Conservation (phyloP, 2,329 filamentous ascomycete genomes). For the Phaeomoniella chlamydospora region DNA sequence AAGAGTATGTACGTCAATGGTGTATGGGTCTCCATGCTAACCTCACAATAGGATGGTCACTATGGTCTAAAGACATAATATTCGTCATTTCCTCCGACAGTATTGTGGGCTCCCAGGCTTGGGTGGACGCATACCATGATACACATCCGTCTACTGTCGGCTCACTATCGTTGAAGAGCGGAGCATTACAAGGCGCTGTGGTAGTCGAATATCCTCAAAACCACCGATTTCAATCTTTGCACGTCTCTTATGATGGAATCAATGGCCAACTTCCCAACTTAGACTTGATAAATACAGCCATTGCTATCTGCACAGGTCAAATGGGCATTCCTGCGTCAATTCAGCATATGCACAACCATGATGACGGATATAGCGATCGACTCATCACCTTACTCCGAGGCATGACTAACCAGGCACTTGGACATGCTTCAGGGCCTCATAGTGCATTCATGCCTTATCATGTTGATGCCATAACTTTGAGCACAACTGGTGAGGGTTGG, state of each 20-base stretch:
- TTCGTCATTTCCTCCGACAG: conserved; percentile 81
- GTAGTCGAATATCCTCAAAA: conserved; percentile 88
- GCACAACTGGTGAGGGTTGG: conserved; percentile 82
- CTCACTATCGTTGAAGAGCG: conserved; percentile 75
- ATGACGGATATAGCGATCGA: conserved; percentile 65
- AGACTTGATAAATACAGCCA: conserved; percentile 88
- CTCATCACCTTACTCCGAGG: conserved; percentile 80
- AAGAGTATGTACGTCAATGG: conserved; percentile 41
- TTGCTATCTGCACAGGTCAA: conserved; percentile 74
- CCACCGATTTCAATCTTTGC: conserved; percentile 70
- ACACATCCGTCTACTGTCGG: conserved; percentile 60
- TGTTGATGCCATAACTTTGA: conserved; percentile 86
- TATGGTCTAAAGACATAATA: conserved; percentile 99
- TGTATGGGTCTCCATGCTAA: not conserved
- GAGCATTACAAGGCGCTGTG: conserved; percentile 79
- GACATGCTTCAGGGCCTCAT: conserved; percentile 79
- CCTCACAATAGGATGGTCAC: conserved; percentile 59
- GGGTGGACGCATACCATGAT: conserved; percentile 96
- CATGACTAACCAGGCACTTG: conserved; percentile 83
- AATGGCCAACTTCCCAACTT: conserved; percentile 94
- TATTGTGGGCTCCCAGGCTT: conserved; percentile 79
- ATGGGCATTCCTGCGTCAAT: conserved; percentile 77
- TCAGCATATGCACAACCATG: conserved; percentile 71
- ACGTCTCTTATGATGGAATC: conserved; percentile 86
- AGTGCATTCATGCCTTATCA: conserved; percentile 97